phyloP scores from a whole-genome alignment of 768 basidiomycete species.

The Russula virescens region DNA sequence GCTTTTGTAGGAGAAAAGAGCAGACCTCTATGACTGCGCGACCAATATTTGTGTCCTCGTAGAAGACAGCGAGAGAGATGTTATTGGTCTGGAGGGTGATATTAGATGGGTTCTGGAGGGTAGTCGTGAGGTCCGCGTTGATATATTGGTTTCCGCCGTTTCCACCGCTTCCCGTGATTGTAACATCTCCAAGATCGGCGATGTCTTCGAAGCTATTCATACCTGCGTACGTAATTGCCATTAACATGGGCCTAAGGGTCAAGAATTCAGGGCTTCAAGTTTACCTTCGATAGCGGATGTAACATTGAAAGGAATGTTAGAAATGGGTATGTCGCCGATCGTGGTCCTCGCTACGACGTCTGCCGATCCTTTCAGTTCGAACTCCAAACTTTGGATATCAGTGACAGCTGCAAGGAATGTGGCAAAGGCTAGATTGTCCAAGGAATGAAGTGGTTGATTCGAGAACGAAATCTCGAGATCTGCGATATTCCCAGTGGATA shows the following conservation, averaged over 20 bases:
- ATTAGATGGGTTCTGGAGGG: conserved; percentile 62
- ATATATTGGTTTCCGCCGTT: conserved; percentile 53
- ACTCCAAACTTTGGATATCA: conserved; percentile 37
- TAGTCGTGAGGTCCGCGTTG: conserved; percentile 50
- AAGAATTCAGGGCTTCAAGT: conserved; percentile 37
- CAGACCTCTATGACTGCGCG: conserved; percentile 54
- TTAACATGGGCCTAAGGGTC: neutral
- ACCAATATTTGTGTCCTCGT: conserved; percentile 51
- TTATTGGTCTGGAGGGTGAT: conserved; percentile 54
- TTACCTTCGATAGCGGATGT: conserved; percentile 45
- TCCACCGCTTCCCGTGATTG: conserved; percentile 60
- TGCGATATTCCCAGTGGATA: conserved; percentile 66
- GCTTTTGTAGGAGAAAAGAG: neutral
- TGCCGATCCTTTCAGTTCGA: conserved; percentile 51
- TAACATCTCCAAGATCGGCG: conserved; percentile 49
- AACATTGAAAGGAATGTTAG: conserved; percentile 58
- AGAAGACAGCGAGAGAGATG: conserved; percentile 54
- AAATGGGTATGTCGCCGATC: conserved; percentile 62
- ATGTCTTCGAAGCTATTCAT: conserved; percentile 54
- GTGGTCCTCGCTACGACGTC: conserved; percentile 49
- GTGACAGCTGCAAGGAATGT: conserved; percentile 57
- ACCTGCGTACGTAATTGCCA: conserved; percentile 32
- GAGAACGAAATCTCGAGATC: conserved; percentile 53
- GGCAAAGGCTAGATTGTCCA: conserved; percentile 49
- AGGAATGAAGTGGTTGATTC: conserved; percentile 47